Evolutionary conservation across 306 rosid genomes (phyloP).

Genomic region (Fragaria vesca): DNA sequence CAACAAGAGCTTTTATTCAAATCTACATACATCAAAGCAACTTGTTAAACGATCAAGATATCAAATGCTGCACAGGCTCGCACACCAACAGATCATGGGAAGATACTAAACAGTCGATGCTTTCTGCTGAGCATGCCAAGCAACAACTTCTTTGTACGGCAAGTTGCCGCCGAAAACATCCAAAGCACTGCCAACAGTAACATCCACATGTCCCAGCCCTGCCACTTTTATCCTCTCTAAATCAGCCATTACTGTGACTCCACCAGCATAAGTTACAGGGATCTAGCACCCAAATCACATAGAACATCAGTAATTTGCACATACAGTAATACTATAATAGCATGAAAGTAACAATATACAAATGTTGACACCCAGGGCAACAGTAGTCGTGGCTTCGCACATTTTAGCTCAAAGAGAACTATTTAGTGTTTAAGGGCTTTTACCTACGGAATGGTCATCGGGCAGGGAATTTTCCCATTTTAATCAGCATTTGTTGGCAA

Average conservation of each 20-base stretch:
- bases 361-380: not conserved
- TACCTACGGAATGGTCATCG: not conserved
- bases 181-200: slow-evolving; percentile 84
- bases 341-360: slow-evolving; percentile 16
- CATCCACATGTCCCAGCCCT: slow-evolving; percentile 71
- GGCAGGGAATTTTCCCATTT: not conserved
- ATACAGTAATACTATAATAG: not conserved
- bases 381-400: not conserved
- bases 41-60: no score
- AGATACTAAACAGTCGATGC: no score
- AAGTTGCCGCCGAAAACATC: slow-evolving; percentile 77
- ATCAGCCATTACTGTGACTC: slow-evolving; percentile 80
- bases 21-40: no score
- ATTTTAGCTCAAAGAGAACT: not conserved
- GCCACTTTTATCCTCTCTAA: slow-evolving; percentile 75
- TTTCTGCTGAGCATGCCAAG: slow-evolving; percentile 71
- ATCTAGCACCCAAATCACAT: slow-evolving; percentile 45
- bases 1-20: no score
- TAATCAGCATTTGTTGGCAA: not conserved
- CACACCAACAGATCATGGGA: no score
- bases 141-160: slow-evolving; percentile 65
- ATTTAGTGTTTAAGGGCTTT: not conserved
- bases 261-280: slow-evolving; percentile 92
- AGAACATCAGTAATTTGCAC: slow-evolving; percentile 2
- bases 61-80: no score